Conservation (phyloP, 164 flowering plant genomes). For the Cinnamomum micranthum region DNA sequence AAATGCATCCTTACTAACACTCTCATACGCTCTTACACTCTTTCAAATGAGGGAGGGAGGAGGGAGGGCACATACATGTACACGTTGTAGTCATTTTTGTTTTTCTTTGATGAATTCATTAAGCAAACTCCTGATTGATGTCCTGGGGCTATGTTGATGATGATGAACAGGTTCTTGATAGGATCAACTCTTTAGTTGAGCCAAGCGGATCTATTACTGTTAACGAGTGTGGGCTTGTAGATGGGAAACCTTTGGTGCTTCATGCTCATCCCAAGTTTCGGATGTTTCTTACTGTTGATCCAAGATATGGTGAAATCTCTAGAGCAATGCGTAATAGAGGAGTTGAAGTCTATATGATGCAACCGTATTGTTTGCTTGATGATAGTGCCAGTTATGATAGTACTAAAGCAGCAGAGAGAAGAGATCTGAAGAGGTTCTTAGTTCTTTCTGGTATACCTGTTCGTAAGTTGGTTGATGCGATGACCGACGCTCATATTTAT, state of each 20-base stretch:
- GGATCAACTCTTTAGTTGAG: constrained; percentile 95
- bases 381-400: constrained; percentile 21
- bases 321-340: constrained; percentile 99
- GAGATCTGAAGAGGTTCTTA: constrained; percentile 66
- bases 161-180: constrained; percentile 70
- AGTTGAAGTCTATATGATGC: constrained; percentile 83
- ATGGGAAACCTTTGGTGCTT: constrained; percentile 74
- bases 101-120: background rate
- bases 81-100: background rate
- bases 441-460: constrained; percentile 63
- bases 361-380: constrained; percentile 49
- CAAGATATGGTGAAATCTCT: constrained; percentile 83
- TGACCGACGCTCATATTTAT: constrained; percentile 79
- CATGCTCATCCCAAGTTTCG: constrained; percentile 83
- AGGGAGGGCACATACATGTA: too few species aligned
- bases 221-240: constrained; percentile 88
- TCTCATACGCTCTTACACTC: too few species aligned
- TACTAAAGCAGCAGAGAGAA: constrained; percentile 54
- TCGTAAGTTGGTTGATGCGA: constrained; percentile 50
- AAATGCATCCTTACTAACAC: too few species aligned
- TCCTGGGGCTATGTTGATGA: background rate
- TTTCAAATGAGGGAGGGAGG: too few species aligned
- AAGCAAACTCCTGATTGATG: background rate
- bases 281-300: constrained; percentile 89
- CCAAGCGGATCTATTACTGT: constrained; percentile 75